Evolutionary conservation across 305 asterid genomes (phyloP).

Genomic region (Rubia peregrina): DNA sequence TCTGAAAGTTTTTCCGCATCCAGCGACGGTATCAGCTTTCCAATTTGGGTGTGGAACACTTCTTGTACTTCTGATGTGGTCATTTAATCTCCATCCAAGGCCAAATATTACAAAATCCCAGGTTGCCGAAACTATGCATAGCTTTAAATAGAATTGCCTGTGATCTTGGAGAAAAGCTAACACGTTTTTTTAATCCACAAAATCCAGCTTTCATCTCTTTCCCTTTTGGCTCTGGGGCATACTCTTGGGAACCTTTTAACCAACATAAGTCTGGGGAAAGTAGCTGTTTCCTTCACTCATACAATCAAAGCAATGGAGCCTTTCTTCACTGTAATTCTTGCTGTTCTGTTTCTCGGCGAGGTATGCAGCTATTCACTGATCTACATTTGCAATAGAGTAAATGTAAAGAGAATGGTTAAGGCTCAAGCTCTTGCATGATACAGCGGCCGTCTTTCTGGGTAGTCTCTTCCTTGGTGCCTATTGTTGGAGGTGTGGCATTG

Average conservation of each 20-base stretch:
- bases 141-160: not conserved
- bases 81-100: slow-evolving; percentile 56
- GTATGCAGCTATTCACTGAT: slow-evolving; percentile 22
- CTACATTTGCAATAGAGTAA: too few relatives aligned
- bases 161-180: not conserved
- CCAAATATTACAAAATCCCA: slow-evolving; percentile 63
- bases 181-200: not conserved
- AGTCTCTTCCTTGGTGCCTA: slow-evolving; percentile 65
- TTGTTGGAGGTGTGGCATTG: slow-evolving; percentile 85
- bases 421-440: not conserved
- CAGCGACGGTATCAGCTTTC: slow-evolving; percentile 74
- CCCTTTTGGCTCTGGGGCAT: slow-evolving; percentile 64
- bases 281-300: slow-evolving; percentile 93
- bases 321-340: slow-evolving; percentile 78
- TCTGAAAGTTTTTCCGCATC: slow-evolving; percentile 62
- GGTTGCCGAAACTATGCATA: slow-evolving; percentile 5
- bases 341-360: slow-evolving; percentile 59
- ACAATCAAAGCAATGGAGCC: slow-evolving; percentile 97
- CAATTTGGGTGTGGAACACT: slow-evolving; percentile 79
- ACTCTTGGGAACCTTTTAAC: slow-evolving; percentile 77
- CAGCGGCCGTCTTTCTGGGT: slow-evolving; percentile 71
- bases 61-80: slow-evolving; percentile 60
- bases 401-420: not conserved
- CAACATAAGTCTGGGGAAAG: slow-evolving; percentile 78
- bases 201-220: slow-evolving; percentile 46